A percentile compares a stretch with the other conserved stretches of the same genome.
phyloP scores from a whole-genome alignment of 768 basidiomycete genomes.

The Leccinum subgranulosum region DNA sequence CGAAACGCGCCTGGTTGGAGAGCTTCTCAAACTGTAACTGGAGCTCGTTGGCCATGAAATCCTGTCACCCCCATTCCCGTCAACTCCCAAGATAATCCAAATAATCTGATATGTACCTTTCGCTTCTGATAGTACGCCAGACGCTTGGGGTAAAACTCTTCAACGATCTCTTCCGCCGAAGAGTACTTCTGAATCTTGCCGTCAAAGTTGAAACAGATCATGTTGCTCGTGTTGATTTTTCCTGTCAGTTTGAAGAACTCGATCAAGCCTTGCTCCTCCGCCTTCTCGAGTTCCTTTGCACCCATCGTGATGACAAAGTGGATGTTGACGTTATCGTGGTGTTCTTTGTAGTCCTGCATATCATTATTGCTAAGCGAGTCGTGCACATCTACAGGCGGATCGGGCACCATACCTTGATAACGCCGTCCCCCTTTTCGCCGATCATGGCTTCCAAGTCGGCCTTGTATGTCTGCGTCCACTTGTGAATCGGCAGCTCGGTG shows the following conservation, averaged over 20 bases:
- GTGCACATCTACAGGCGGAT: background rate
- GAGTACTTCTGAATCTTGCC: slow-evolving; percentile 94
- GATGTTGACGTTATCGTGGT: slow-evolving; percentile 89
- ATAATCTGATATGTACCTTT: slow-evolving; percentile 54
- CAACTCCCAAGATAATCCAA: background rate
- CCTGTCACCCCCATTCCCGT: slow-evolving; percentile 42
- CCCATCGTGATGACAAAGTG: slow-evolving; percentile 84
- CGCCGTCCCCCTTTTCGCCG: slow-evolving; percentile 76
- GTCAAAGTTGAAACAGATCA: slow-evolving; percentile 98
- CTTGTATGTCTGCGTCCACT: slow-evolving; percentile 94
- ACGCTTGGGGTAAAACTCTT: slow-evolving; percentile 89
- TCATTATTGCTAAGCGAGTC: background rate
- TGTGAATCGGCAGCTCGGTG: slow-evolving; percentile 91
- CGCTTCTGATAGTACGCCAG: slow-evolving; percentile 93
- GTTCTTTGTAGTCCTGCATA: slow-evolving; percentile 90
- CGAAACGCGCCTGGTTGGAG: slow-evolving; percentile 93
- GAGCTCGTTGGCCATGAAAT: slow-evolving; percentile 79
- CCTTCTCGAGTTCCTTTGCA: slow-evolving; percentile 78
- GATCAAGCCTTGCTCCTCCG: slow-evolving; percentile 82
- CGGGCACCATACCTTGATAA: slow-evolving; percentile 61
- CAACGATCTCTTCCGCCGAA: slow-evolving; percentile 85
- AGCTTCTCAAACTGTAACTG: slow-evolving; percentile 79
- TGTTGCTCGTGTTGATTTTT: slow-evolving; percentile 89
- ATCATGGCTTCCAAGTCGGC: slow-evolving; percentile 88
- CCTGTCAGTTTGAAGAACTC: slow-evolving; percentile 89